Evolutionary conservation across 441 rosid genomes (phyloP), one percentile per base, ranked within the genome.

Genomic region (Adansonia rubrostipa): DNA sequence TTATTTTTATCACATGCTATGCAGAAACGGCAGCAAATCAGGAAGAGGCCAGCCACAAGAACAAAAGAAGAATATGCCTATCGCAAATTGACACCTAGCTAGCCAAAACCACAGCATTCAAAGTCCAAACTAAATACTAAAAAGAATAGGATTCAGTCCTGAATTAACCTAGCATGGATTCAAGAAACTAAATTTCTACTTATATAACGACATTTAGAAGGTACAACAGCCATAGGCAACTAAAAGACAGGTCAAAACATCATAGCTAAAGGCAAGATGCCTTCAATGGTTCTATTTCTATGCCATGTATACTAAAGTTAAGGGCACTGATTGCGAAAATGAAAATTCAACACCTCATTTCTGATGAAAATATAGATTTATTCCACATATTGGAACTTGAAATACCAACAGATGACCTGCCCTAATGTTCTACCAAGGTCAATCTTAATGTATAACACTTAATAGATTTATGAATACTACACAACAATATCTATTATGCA

Each of bases 1-100:
- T 69, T 65, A 40, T 65, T n/a, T 6, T 68, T 0, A n/a, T 45
- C 56, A 10, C 36, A 68, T 68, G 56, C 72, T 1, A 54, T 2
- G 28, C 28, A n/a, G 22, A 72, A 54, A 3, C 1, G 11, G 22
- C 17, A 64, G 60, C 40, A 20, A 50, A 50, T 3, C 20, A 50
- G 42, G 62, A 61, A 54, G 24, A n/a, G 2, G 3, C 28, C 13
- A 68, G 33, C 28, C 44, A 66, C 6, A 10, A 68, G 44, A 70
- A 57, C 53, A 50, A 48, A 40, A 70, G 44, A 24, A 50, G 44
- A 48, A 58, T 14, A 63, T 58, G 33, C 64, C 45, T 60, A 54
- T 42, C 3, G 48, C n/a, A 58, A 20, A 79, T 68, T 79, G 63
- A 48, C 22, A 44, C 57, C 72, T 45, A 4, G 72, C 54, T 67